These are phyloP conservation scores for Abrus pulchellus DNA, from an alignment of 306 rosid genomes.

Conservation along the genomic window DNA sequence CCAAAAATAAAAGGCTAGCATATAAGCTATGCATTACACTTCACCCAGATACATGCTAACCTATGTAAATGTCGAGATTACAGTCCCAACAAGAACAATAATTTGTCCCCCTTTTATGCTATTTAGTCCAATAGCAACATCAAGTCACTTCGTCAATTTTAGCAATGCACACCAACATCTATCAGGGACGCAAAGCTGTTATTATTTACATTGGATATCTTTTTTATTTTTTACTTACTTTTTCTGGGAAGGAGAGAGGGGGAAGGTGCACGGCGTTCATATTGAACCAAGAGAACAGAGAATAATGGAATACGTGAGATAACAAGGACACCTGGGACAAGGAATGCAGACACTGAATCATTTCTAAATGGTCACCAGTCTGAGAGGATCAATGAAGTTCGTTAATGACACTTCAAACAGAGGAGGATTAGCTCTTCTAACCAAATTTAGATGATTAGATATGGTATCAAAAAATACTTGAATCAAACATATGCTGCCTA, in stretches of 20 bases:
- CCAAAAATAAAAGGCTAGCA: neutral
- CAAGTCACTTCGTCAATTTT: slow-evolving; percentile 15
- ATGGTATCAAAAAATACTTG: slow-evolving; percentile 6
- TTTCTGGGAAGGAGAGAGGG: slow-evolving; percentile 2
- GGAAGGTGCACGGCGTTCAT: neutral
- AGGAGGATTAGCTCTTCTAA: neutral
- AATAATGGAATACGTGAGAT: slow-evolving; percentile 20
- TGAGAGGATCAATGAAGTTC: slow-evolving; percentile 2
- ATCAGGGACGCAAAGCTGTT: slow-evolving; percentile 15
- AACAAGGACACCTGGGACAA: slow-evolving; percentile 7
- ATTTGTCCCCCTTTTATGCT: neutral
- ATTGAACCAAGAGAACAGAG: slow-evolving; percentile 3
- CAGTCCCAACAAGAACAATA: neutral
- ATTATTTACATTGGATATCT: slow-evolving; percentile 18
- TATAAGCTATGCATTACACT: neutral
- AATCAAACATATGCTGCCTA: slow-evolving; percentile 31
- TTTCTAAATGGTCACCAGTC: neutral
- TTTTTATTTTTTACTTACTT: neutral
- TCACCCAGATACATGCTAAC: slow-evolving; percentile 1
- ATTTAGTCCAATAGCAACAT: slow-evolving; percentile 18
- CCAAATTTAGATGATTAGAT: slow-evolving; percentile 16
- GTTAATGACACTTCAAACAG: neutral
- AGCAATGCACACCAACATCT: slow-evolving; percentile 9
- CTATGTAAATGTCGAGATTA: neutral
- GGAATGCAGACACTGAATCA: slow-evolving; percentile 9